These are phyloP conservation scores for Paralagenidium karlingii DNA, from an alignment of 352 stramenopile genomes.

Conservation along the genomic window DNA sequence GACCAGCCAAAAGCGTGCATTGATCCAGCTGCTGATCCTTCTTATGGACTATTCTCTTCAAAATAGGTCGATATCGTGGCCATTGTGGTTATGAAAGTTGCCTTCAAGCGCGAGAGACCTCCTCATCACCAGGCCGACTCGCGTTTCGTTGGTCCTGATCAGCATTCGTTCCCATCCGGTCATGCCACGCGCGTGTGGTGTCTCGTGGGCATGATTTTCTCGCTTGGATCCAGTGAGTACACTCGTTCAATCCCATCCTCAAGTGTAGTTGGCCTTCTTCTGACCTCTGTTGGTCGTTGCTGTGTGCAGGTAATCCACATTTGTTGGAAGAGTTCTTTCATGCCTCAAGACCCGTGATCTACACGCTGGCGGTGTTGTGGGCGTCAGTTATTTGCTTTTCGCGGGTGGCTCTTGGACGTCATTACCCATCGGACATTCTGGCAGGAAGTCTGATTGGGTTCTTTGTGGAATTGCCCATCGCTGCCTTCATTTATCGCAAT, in stretches of 20 bases:
- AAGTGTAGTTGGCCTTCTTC: too few relatives aligned
- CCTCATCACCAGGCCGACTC: constrained; percentile 60
- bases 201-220: constrained; percentile 47
- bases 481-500: too few relatives aligned
- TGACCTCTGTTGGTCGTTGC: not conserved
- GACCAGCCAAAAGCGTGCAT: too few relatives aligned
- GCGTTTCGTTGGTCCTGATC: constrained; percentile 67
- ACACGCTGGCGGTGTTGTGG: constrained; percentile 37
- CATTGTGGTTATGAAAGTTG: constrained; percentile 66
- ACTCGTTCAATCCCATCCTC: too few relatives aligned
- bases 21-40: not conserved
- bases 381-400: constrained; percentile 62
- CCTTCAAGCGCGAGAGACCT: constrained; percentile 57
- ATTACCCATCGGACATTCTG: constrained; percentile 73
- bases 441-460: constrained; percentile 46
- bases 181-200: constrained; percentile 68
- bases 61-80: constrained; percentile 53
- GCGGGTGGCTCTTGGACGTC: constrained; percentile 62
- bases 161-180: constrained; percentile 79
- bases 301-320: constrained; percentile 14
- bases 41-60: not conserved
- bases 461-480: constrained; percentile 44
- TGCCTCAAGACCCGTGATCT: constrained; percentile 19
- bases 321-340: constrained; percentile 39
- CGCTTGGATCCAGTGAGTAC: too few relatives aligned